phyloP scores from a whole-genome alignment of 2,329 filamentous ascomycete species.

The Teratosphaeria destructans region DNA sequence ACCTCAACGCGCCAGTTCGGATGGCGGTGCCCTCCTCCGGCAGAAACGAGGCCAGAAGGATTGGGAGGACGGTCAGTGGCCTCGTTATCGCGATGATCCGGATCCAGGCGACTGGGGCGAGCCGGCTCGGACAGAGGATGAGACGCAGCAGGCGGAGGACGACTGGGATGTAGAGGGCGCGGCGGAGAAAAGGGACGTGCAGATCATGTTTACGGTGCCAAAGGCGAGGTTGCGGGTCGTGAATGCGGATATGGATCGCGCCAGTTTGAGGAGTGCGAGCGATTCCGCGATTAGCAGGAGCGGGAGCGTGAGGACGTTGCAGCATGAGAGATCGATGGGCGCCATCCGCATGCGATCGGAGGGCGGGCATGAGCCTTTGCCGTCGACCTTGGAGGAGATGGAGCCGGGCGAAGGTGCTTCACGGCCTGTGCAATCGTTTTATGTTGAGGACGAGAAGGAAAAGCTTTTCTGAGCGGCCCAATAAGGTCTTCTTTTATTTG shows the following conservation, averaged over 20 bases:
- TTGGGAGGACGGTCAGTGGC: constrained; percentile 19
- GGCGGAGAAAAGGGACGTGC: constrained; percentile 37
- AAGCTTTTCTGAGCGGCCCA: not conserved
- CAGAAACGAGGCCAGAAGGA: constrained; percentile 34
- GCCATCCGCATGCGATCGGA: constrained; percentile 2
- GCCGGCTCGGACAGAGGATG: constrained; percentile 4
- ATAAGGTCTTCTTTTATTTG: not conserved
- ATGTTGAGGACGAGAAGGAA: constrained; percentile 2
- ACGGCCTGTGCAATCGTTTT: not conserved
- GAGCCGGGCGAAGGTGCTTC: not conserved
- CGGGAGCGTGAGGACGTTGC: constrained; percentile 5
- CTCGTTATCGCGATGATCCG: constrained; percentile 24
- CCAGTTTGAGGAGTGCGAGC: constrained; percentile 26
- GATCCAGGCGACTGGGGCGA: constrained; percentile 27
- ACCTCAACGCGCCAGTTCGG: constrained; percentile 34
- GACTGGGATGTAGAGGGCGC: constrained; percentile 44
- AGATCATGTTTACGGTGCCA: constrained; percentile 81
- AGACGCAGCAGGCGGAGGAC: constrained; percentile 26
- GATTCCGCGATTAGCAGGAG: constrained; percentile 16
- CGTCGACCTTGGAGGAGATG: constrained; percentile 4
- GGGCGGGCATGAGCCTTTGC: constrained; percentile 1
- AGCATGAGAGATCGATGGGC: constrained; percentile 2
- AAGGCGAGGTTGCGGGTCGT: constrained; percentile 81
- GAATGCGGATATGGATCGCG: constrained; percentile 53
- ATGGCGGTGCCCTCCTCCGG: constrained; percentile 27